Percentiles rank a stretch among this genome's conserved stretches.
These are phyloP conservation scores for Cardamine resedifolia DNA, from an alignment of 345 rosid species.

Conservation along the genomic window DNA sequence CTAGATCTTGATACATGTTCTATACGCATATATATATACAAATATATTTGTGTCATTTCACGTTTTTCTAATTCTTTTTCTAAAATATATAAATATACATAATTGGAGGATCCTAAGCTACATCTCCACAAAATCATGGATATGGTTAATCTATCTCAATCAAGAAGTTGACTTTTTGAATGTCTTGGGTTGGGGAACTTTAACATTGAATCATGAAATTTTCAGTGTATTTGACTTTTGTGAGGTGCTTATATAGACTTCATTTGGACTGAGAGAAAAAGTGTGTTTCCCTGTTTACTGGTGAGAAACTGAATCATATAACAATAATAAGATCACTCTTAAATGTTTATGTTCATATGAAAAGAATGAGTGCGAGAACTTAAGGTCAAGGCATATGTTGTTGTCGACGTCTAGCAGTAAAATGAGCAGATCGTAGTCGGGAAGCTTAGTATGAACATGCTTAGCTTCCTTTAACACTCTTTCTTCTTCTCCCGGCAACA, in stretches of 20 bases:
- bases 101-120: slow-evolving; percentile 34
- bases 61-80: no score
- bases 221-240: no score
- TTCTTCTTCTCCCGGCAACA: slow-evolving; percentile 4
- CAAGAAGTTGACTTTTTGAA: slow-evolving; percentile 31
- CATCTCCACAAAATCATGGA: slow-evolving; percentile 10
- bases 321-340: not conserved
- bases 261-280: not conserved
- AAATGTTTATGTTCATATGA: not conserved
- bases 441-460: slow-evolving; percentile 18
- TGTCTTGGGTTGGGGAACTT: slow-evolving; percentile 27
- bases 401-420: not conserved
- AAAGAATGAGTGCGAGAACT: not conserved
- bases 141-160: slow-evolving; percentile 32
- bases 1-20: not conserved
- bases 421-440: slow-evolving; percentile 1
- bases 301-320: not conserved
- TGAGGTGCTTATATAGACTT: not conserved
- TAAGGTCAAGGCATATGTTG: not conserved
- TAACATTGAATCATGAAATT: no score
- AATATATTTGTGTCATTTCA: not conserved
- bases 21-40: not conserved
- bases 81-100: no score
- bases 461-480: not conserved
- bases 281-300: not conserved